phyloP scores from a whole-genome alignment of 108 stramenopile genomes.

The Nitzschia sp. region DNA sequence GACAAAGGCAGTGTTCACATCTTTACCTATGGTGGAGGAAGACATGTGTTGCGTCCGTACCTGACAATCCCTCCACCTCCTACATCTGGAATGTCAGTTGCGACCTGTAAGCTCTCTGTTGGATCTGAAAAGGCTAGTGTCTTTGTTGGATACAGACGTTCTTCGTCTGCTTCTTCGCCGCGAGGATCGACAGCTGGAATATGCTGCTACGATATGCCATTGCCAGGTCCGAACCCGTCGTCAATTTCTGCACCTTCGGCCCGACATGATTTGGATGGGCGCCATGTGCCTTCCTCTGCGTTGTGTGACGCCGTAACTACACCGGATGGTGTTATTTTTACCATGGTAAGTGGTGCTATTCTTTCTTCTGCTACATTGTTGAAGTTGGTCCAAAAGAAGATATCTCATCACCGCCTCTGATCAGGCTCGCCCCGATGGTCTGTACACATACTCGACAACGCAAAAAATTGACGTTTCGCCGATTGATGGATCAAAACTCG shows the following conservation, averaged over 20 bases:
- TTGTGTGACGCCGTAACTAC: conserved; percentile 59
- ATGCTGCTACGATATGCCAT: conserved; percentile 78
- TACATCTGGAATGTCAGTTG: conserved; percentile 29
- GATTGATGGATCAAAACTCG: conserved; percentile 77
- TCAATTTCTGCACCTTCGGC: conserved; percentile 53
- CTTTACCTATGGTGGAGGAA: conserved; percentile 53
- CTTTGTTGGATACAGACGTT: conserved; percentile 42
- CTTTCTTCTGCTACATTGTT: background rate
- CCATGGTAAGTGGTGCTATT: conserved; percentile 5
- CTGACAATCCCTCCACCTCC: conserved; percentile 76
- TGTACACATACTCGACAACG: conserved; percentile 71
- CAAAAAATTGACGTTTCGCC: conserved; percentile 79
- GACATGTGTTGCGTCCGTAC: conserved; percentile 32
- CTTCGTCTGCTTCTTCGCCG: conserved; percentile 15
- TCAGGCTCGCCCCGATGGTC: conserved; percentile 68
- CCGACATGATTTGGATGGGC: conserved; percentile 81
- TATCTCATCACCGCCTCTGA: background rate
- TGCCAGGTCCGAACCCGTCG: conserved; percentile 43
- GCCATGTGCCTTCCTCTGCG: conserved; percentile 48
- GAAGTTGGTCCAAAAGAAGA: too few species aligned
- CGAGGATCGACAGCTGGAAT: conserved; percentile 51
- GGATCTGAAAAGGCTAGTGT: conserved; percentile 37
- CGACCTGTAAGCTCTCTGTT: conserved; percentile 23
- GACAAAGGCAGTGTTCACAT: conserved; percentile 62
- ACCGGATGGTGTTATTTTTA: conserved; percentile 9